Evolutionary conservation across 495 filamentous ascomycete species (phyloP), one percentile per base, ranked within the genome.

Genomic region (Parmelia sp.): DNA sequence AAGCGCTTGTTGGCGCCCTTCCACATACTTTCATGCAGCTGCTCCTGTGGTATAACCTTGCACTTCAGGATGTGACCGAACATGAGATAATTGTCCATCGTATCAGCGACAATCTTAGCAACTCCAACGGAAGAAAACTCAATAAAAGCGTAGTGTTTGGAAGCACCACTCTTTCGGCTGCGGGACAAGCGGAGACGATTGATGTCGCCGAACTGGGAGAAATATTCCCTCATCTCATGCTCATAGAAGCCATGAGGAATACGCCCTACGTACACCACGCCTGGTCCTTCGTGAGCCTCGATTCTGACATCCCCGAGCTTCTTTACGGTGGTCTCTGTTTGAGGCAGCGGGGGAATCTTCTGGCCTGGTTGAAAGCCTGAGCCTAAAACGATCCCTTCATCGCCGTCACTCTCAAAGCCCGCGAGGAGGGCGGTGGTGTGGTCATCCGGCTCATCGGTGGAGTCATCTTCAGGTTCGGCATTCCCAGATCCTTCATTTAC

Each of bases 161-260:
- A 90, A 44, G 83, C 81, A 59, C 95, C 94, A 29, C 91, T 97
- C 72, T 87, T 86, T 69, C 84, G 86, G 81, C 96, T 97, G 64
- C 95, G 90, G 6, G 91, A 94, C 42, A 98, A 84, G 66, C 93
- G 86, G 37, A 98, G 83, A 58, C 83, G 84, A 58, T 79, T 84
- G 69, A 98, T 90, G 4, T 84, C 79, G 72, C 94, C 95, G 71
- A 98, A 98, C 75, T 97, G 94, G n/a, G 85, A 82, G 72, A 97
- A 97, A 80, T 97, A 98, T 55, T 83, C 80, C 58, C 85, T 85
- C 89, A 98, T 96, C 76, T 97, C 88, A 72, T 90, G 84, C 77
- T 97, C 95, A 80, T 91, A 97, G 83, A 98, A 97, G 75, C 95
- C 94, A 73, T 84, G 93, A 27, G 93, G 93, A 58, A 96, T 88